Base-by-base conservation (phyloP, 148 eudicot genomes). In the Silene uniflora region DNA sequence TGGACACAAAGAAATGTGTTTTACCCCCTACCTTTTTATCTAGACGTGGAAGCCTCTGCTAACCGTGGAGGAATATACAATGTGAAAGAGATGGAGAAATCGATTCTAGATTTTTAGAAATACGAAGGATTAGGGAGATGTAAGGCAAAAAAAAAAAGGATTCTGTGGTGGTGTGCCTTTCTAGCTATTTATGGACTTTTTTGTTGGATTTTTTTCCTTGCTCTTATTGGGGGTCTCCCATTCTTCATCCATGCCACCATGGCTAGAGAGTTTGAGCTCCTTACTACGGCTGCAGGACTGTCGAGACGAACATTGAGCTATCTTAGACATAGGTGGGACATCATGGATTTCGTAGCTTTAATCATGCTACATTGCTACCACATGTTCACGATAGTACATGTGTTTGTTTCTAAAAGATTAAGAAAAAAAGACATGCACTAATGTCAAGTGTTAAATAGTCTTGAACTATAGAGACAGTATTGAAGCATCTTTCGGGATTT, bases 401-500 rank as follows among this genome's bases (percentile, higher is more conserved):
- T 46, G 52, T 7, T 46, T 46, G 52, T 46, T 11, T 7, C 52
- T 46, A 46, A 7, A 11, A 46, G 52, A 46, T 46, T 46, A 11
- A 46, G 52, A 46, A 46, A 7, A 46, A 7, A 46, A 7, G 52
- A 46, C 11, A 46, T 46, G 52, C 54, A 49, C 54, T 13, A 52
- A 52, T 52, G 18, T 52, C 10, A 52, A 52, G 29, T 10, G 75
- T 0, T 52, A 7, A 35, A 24, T 71, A 22, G 1, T 16, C 61
- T 61, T 32, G 47, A 6, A 32, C 55, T 46, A 71, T 69, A 62
- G 52, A 47, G 52, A n/a, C 59, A 22, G 11, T 69, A 52, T 74
- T 18, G 54, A 6, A 62, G 24, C 44, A 22, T 39, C 8, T 39
- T 39, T 39, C 10, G 10, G 44, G 44, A 7, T 39, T 6, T 6